Base-by-base conservation (phyloP, 176 grass and related monocot species). In the Oryza brachyantha region DNA sequence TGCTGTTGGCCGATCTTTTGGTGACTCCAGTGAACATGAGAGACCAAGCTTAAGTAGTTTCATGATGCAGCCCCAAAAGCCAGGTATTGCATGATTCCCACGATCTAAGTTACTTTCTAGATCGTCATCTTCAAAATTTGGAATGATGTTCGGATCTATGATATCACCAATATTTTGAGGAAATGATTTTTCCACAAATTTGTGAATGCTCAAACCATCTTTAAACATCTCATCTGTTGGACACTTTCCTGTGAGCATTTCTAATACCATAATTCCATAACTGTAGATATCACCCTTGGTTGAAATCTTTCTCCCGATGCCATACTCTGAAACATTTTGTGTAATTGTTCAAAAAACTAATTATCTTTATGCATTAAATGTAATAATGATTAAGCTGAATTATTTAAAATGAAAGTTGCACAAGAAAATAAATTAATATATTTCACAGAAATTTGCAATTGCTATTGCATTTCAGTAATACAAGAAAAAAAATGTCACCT, bases 171-270 rank as follows among this genome's bases (percentile, higher is more conserved):
- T 80, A 2, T 74, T 80, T 27, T 50, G 27, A n/a, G 84, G 84
- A 61, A 80, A 74, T 68, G 77, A 29, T 3, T 61, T 66, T 34
- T 80, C 29, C 26, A 89, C 83, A 77, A 52, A 86, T 7, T 66
- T 83, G 41, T 83, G 80, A 70, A 92, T 74, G 64, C 46, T 89
- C 13, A 89, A 46, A 45, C 74, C 86, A 72, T 89, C 11, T 1
- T 65, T 80, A 64, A 92, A 89, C 64, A 83, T 72, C 9, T 76
- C 40, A 55, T 92, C 79, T 2, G 86, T 83, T 57, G 89, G 89
- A 26, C 46, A 28, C 68, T 74, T 88, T 9, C 64, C 81, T 16
- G 81, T 91, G 72, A 92, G 67, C 68, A 92, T 62, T 81, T 92
- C 86, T 42, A 92, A 24, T 45, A 86, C 32, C 21, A 88, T 68